These are phyloP conservation scores for Hericium rajendrae DNA, from an alignment of 768 basidiomycete genomes.

Conservation along the genomic window DNA sequence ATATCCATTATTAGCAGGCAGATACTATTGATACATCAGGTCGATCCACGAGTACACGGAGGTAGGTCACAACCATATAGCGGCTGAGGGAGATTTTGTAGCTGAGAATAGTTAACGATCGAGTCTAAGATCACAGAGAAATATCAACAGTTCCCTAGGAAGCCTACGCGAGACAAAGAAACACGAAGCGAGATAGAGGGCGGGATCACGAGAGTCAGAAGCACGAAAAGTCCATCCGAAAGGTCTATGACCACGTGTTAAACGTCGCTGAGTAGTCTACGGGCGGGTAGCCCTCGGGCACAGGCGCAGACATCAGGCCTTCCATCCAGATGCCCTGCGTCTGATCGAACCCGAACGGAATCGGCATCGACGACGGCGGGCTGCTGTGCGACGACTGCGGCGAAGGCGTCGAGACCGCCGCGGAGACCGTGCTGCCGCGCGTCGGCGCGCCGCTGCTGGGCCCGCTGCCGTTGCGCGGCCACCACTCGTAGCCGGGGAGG, in stretches of 20 bases:
- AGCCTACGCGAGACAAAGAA: too few relatives aligned
- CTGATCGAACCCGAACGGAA: conserved; percentile 15
- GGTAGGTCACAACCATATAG: too few relatives aligned
- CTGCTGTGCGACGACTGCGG: conserved; percentile 12
- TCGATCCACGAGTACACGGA: too few relatives aligned
- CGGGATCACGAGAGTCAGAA: too few relatives aligned
- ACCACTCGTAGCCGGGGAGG: conserved; percentile 11
- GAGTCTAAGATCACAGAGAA: too few relatives aligned
- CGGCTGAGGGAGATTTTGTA: too few relatives aligned
- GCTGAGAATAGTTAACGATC: too few relatives aligned
- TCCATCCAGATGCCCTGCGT: conserved; percentile 10
- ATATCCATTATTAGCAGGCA: too few relatives aligned
- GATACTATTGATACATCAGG: too few relatives aligned
- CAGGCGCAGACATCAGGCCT: neutral
- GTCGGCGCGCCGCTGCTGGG: neutral
- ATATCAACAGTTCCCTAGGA: too few relatives aligned
- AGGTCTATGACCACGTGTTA: neutral
- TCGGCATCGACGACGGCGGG: conserved; percentile 10
- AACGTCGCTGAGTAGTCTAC: neutral
- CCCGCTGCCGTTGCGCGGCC: conserved; percentile 7
- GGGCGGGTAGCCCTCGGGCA: neutral
- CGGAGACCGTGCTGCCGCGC: neutral
- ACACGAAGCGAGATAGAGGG: too few relatives aligned
- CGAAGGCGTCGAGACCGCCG: conserved; percentile 8
- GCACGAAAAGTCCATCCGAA: neutral